These are phyloP conservation scores for Clausena lansium DNA, from an alignment of 345 rosid species.

Conservation along the genomic window DNA sequence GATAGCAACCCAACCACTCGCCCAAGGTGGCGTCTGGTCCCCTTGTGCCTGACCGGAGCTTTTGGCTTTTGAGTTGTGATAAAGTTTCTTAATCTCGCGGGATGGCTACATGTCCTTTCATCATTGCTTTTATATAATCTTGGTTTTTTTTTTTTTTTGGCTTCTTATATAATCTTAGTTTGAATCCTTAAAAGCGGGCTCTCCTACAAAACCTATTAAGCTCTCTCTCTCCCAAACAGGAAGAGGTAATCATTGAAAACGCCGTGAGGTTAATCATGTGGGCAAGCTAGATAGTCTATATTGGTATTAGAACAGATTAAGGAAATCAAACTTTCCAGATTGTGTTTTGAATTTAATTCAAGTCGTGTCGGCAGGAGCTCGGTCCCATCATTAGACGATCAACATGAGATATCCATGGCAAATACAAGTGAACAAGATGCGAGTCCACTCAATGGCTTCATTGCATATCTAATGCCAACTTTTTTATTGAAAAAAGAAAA, in stretches of 20 bases:
- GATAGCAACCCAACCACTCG: no score
- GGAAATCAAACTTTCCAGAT: neutral
- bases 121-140: neutral
- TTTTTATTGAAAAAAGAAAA: neutral
- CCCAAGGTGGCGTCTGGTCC: no score
- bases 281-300: neutral
- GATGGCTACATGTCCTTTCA: slow-evolving; percentile 20
- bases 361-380: neutral
- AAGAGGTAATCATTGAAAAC: slow-evolving; percentile 15
- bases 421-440: neutral
- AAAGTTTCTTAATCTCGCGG: slow-evolving; percentile 17
- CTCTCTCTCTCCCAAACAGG: slow-evolving; percentile 15
- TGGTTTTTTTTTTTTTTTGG: no score
- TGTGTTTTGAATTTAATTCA: neutral
- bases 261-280: slow-evolving; percentile 19
- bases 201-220: neutral
- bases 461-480: neutral
- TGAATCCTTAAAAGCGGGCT: slow-evolving; percentile 6
- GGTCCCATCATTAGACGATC: neutral
- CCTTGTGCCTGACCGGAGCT: slow-evolving; percentile 14
- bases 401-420: neutral
- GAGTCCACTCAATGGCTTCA: neutral
- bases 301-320: neutral
- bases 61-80: slow-evolving; percentile 14
- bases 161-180: slow-evolving; percentile 8